Base-by-base conservation (phyloP, 371 early-diverging fungal species). In the Lichtheimia ornata region DNA sequence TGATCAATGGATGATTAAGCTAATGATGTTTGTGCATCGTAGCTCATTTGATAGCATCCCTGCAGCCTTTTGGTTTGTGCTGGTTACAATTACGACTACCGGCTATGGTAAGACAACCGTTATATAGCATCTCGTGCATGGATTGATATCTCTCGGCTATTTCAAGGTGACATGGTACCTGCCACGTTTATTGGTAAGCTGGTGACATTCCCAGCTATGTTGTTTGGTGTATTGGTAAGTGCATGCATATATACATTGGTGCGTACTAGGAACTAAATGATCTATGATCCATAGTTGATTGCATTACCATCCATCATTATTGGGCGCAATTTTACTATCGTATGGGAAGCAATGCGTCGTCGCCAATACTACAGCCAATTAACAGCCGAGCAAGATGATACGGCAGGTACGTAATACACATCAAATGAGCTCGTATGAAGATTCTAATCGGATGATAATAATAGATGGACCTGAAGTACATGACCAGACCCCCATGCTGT, bases 241-340 rank as follows among this genome's bases (percentile, higher is more conserved):
- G 5, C 11, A 17, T 6, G 2, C 22, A 22, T 47, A 12, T 17
- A 44, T 53, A 53, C 20, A 50, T 18, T 7, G 1, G 35, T 47
- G 30, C 35, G 18, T 50, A 18, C 40, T 15, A 25, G 40, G 28
- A 60, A 56, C 25, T 52, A n/a, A 42, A 15, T 50, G 18, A 27
- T 41, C 17, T 25, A 42, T 12, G 1, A 58, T 24, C 22, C 53
- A 14, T 50, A 83, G 82, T 67, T 93, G 51, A 94, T 94, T 70
- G 92, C 94, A 0, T 63, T 94, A 56, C 94, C 94, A 11, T 93
- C 93, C 30, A 93, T 94, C 59, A 92, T 94, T 66, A 88, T 94
- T 35, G 94, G 94, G 15, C 81, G 94, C 45, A 91, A 93, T 65
- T 94, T 92, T 66, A 91, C 93, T 0, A 77, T 90, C 44, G 93